phyloP scores from a whole-genome alignment of 371 early-diverging fungal species.

The Phascolomyces articulosus region DNA sequence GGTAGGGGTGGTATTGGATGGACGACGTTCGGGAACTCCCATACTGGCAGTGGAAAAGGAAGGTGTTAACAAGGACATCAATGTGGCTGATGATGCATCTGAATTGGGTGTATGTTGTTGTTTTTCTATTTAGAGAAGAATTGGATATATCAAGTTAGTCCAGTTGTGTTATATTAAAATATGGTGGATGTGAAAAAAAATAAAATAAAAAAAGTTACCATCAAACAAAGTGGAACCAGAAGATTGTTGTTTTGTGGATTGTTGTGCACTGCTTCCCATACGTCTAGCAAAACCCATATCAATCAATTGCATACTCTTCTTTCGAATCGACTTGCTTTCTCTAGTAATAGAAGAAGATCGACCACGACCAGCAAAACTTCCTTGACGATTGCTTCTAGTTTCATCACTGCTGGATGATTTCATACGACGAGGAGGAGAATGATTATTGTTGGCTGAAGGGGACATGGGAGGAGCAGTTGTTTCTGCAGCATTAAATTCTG shows the following conservation, averaged over 20 bases:
- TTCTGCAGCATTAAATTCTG: neutral
- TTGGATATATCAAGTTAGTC: too few species aligned
- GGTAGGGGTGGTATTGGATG: neutral
- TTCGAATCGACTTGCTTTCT: conserved; percentile 17
- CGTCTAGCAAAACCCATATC: conserved; percentile 21
- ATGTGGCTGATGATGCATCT: neutral
- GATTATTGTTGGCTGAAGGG: neutral
- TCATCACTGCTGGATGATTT: conserved; percentile 21
- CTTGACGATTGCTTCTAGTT: conserved; percentile 11
- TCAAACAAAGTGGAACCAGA: conserved; percentile 1
- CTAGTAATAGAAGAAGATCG: neutral
- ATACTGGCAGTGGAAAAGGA: conserved; percentile 1
- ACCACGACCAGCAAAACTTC: neutral
- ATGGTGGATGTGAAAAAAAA: neutral
- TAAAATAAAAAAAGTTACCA: conserved; percentile 2
- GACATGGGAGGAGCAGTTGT: neutral
- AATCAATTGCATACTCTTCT: conserved; percentile 24
- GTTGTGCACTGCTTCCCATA: conserved; percentile 13
- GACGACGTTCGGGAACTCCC: neutral
- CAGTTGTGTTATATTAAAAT: too few species aligned
- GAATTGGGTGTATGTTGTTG: neutral
- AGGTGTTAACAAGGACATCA: conserved; percentile 5
- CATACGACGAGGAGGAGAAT: neutral
- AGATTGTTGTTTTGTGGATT: neutral
- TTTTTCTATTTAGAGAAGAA: too few species aligned